Evolutionary conservation across 2,329 filamentous ascomycete species (phyloP).

Genomic region (Thelonectria discophora): DNA sequence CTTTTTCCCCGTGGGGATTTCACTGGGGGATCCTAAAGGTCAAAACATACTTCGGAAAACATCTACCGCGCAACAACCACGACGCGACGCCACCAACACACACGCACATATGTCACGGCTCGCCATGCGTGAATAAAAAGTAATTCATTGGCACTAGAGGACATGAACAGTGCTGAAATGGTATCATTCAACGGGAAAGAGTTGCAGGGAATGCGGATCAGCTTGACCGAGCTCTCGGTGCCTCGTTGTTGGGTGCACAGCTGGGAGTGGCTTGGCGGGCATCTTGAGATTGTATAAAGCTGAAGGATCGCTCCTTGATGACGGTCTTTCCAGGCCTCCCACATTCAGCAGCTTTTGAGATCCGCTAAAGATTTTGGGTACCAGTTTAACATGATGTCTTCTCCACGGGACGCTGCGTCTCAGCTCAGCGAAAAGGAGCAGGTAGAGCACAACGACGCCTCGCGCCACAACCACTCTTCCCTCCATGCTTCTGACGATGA

Average conservation of each 20-base stretch:
- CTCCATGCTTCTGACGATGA: constrained; percentile 21
- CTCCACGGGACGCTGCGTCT: constrained; percentile 9
- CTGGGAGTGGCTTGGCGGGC: neutral
- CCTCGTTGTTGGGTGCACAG: neutral
- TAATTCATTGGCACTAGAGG: neutral
- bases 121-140: neutral
- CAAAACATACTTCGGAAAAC: constrained; percentile 18
- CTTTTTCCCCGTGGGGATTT: constrained; percentile 22
- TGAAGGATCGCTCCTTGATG: neutral
- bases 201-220: constrained; percentile 16
- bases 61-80: constrained; percentile 18
- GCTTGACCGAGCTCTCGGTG: constrained; percentile 12
- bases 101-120: neutral
- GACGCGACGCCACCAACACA: constrained; percentile 8
- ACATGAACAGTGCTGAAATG: neutral
- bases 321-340: neutral
- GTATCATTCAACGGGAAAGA: neutral
- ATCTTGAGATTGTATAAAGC: constrained; percentile 4
- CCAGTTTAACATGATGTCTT: neutral
- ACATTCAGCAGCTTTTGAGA: neutral
- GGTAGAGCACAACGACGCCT: constrained; percentile 11
- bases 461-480: neutral
- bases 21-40: neutral
- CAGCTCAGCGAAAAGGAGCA: constrained; percentile 24
- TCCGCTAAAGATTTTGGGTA: neutral